phyloP scores from a whole-genome alignment of 192 early-diverging fungal genomes.

The Rhizophagus clarus region DNA sequence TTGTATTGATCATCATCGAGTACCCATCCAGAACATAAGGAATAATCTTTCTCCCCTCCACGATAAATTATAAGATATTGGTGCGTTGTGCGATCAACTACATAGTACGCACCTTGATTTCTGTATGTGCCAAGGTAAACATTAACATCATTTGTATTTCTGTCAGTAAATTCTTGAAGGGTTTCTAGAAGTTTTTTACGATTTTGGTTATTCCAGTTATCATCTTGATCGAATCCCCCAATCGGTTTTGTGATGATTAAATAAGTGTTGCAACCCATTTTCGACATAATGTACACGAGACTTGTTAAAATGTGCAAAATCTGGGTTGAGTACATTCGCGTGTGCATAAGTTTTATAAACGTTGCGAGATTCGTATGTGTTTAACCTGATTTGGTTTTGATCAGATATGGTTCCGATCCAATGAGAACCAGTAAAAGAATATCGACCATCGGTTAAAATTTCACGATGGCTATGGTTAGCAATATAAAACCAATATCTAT shows the following conservation, averaged over 20 bases:
- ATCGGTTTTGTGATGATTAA: background rate
- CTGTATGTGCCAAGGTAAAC: background rate
- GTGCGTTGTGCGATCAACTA: background rate
- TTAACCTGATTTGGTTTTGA: slow-evolving; percentile 17
- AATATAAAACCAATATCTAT: slow-evolving; percentile 21
- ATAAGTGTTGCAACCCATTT: slow-evolving; percentile 9
- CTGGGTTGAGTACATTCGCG: background rate
- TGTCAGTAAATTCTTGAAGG: slow-evolving; percentile 2
- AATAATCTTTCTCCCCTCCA: slow-evolving; percentile 24
- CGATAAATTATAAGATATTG: slow-evolving; percentile 22
- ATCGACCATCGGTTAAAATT: slow-evolving; percentile 9
- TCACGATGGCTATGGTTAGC: background rate
- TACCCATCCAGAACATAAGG: slow-evolving; percentile 18
- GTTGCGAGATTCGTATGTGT: slow-evolving; percentile 3
- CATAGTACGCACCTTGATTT: background rate
- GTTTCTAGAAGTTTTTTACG: background rate
- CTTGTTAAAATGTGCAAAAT: slow-evolving; percentile 9
- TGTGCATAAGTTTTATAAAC: slow-evolving; percentile 22
- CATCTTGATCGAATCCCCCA: slow-evolving; percentile 5
- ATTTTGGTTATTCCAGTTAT: slow-evolving; percentile 10
- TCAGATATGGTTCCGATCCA: slow-evolving; percentile 28
- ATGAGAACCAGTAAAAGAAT: background rate
- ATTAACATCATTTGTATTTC: slow-evolving; percentile 10
- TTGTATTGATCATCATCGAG: slow-evolving; percentile 14
- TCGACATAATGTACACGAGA: slow-evolving; percentile 3